Percentiles rank a stretch among this genome's conserved stretches.
Conservation (phyloP, 306 rosid species). For the Mimosa bimucronata region DNA sequence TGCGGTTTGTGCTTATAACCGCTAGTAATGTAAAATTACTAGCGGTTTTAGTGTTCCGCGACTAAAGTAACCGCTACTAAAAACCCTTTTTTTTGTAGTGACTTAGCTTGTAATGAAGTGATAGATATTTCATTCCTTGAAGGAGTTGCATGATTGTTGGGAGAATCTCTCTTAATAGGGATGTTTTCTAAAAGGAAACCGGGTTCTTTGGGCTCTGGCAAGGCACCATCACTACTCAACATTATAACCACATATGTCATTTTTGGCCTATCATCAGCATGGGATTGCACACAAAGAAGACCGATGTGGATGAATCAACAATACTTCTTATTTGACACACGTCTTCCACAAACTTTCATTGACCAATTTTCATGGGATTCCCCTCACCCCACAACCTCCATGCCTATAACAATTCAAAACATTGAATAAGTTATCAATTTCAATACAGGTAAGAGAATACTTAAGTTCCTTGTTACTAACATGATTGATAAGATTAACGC, state of each 20-base stretch:
- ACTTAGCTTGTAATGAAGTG: constrained; percentile 17
- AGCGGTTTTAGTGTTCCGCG: too few species aligned
- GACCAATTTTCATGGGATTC: neutral
- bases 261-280: constrained; percentile 46
- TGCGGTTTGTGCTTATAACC: too few species aligned
- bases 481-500: constrained; percentile 12
- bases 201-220: constrained; percentile 49
- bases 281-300: constrained; percentile 53
- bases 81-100: too few species aligned
- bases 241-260: constrained; percentile 52
- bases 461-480: too few species aligned
- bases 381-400: constrained; percentile 40
- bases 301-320: constrained; percentile 49
- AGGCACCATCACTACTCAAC: constrained; percentile 39
- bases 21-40: too few species aligned
- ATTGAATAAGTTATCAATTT: neutral
- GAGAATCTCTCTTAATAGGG: neutral
- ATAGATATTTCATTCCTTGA: constrained; percentile 28
- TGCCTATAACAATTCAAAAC: constrained; percentile 25
- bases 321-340: neutral
- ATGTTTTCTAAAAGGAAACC: constrained; percentile 17
- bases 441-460: neutral
- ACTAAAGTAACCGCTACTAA: too few species aligned
- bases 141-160: constrained; percentile 6
- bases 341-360: constrained; percentile 28